phyloP scores from a whole-genome alignment of 495 filamentous ascomycete species.

The Neurospora sublineolata region DNA sequence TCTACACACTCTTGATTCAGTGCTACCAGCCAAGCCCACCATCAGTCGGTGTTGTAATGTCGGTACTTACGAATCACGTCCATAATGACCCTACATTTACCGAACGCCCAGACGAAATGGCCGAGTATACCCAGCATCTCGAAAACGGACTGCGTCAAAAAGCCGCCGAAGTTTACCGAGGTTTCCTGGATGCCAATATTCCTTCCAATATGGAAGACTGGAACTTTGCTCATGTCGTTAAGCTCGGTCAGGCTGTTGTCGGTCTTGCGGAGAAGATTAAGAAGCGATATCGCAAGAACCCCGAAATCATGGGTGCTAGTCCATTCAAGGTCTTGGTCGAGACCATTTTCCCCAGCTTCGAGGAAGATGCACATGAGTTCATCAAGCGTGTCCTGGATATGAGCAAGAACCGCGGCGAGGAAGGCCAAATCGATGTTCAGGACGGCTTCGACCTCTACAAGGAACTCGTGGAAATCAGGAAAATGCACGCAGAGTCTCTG shows the following conservation, averaged over 20 bases:
- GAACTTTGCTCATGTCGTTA: constrained; percentile 76
- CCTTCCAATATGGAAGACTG: constrained; percentile 65
- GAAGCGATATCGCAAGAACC: constrained; percentile 82
- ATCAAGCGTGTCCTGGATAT: constrained; percentile 66
- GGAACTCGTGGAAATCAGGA: constrained; percentile 70
- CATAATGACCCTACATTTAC: constrained; percentile 66
- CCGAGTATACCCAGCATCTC: constrained; percentile 57
- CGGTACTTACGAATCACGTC: constrained; percentile 74
- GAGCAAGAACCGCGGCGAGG: constrained; percentile 52
- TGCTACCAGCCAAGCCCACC: constrained; percentile 84
- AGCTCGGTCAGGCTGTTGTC: constrained; percentile 74
- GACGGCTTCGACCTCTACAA: constrained; percentile 92
- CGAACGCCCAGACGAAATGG: constrained; percentile 51
- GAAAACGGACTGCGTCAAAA: constrained; percentile 58
- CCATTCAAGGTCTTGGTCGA: constrained; percentile 70
- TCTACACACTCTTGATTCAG: constrained; percentile 75
- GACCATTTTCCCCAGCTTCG: constrained; percentile 78
- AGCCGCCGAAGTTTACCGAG: constrained; percentile 62
- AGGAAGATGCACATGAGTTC: constrained; percentile 74
- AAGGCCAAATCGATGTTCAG: constrained; percentile 55
- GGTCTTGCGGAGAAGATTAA: constrained; percentile 74
- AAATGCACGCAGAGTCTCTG: constrained; percentile 61
- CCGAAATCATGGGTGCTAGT: constrained; percentile 82
- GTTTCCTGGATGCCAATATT: constrained; percentile 58
- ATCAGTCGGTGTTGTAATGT: constrained; percentile 65